A percentile compares a stretch with the other conserved stretches of the same genome.
Conservation (phyloP, 129 eudicot genomes). For the Solidago caesia region DNA sequence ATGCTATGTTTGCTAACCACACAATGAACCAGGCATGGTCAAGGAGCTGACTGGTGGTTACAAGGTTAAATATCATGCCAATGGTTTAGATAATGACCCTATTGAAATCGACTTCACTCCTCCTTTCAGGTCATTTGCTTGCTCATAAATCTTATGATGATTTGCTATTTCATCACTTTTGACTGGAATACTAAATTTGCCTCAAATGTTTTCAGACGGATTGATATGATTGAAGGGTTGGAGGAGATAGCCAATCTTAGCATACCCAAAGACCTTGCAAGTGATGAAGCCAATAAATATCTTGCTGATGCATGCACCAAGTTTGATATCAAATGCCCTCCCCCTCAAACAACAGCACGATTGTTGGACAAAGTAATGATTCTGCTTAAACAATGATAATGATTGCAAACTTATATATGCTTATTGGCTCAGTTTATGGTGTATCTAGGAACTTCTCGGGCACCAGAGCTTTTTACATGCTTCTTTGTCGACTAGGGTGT, state of each 20-base stretch:
- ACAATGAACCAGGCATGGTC: slow-evolving; percentile 66
- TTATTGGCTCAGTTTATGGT: no score
- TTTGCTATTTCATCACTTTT: no score
- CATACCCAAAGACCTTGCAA: slow-evolving; percentile 83
- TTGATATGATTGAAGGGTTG: slow-evolving; percentile 90
- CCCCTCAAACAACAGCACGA: slow-evolving; percentile 90
- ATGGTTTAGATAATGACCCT: slow-evolving; percentile 73
- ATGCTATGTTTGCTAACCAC: not conserved
- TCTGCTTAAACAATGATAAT: not conserved
- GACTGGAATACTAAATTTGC: not conserved
- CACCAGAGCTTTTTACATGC: no score
- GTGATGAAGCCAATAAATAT: slow-evolving; percentile 84
- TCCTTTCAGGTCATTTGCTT: slow-evolving; percentile 72
- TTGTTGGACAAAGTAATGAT: slow-evolving; percentile 73
- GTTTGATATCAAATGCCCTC: slow-evolving; percentile 78
- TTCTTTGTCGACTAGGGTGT: no score
- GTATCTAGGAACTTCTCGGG: no score
- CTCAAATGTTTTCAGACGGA: slow-evolving; percentile 50
- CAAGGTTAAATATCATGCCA: slow-evolving; percentile 77
- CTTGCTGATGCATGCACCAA: slow-evolving; percentile 69
- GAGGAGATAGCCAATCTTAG: slow-evolving; percentile 77
- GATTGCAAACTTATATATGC: no score
- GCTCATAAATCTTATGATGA: not conserved
- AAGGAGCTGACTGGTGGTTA: slow-evolving; percentile 93
- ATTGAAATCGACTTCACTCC: slow-evolving; percentile 91